Percentiles rank a stretch among this genome's conserved stretches.
Conservation (phyloP, 306 rosid genomes). For the Trifolium subterraneum region DNA sequence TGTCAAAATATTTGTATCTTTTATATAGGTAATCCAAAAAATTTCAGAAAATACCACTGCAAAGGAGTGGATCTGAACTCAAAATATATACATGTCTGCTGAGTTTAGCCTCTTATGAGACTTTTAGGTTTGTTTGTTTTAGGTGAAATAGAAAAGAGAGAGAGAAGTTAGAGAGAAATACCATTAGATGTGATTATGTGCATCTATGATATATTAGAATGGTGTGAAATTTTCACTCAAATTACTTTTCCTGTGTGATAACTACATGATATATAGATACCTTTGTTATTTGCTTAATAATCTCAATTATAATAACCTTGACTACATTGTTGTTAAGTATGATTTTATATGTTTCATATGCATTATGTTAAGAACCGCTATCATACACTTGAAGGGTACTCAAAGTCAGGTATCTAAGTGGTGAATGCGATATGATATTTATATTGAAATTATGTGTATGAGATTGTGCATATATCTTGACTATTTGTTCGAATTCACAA, state of each 20-base stretch:
- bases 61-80: no score
- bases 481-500: no score
- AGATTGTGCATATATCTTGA: no score
- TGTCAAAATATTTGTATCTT: constrained; percentile 25
- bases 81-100: no score
- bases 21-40: neutral
- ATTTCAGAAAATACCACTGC: neutral
- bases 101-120: neutral
- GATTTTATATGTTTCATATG: no score
- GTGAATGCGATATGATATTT: no score
- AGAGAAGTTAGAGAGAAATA: neutral
- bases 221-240: neutral
- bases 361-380: no score
- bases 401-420: no score
- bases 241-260: neutral
- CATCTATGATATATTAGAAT: neutral
- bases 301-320: no score
- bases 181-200: neutral
- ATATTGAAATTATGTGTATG: no score
- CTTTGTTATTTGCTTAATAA: neutral
- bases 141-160: neutral
- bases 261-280: neutral
- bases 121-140: neutral
- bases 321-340: no score
- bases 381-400: no score